Percentiles rank a stretch among this genome's conserved stretches.
Evolutionary conservation across 1,284 basidiomycete genomes (phyloP).

Genomic region (Melampsora americana): DNA sequence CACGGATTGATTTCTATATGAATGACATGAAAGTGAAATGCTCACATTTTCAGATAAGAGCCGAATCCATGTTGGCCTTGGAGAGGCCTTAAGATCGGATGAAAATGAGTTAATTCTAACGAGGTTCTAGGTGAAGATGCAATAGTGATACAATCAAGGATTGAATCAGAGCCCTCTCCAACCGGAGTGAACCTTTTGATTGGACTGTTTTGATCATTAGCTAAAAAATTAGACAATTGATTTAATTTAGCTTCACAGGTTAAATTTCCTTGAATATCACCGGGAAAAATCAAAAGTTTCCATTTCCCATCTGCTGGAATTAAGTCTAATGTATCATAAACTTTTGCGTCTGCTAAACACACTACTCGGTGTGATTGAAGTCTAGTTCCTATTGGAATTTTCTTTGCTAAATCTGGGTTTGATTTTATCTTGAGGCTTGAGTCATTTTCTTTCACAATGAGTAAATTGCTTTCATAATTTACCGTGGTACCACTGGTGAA

Average conservation of each 20-base stretch:
- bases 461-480: conserved; percentile 49
- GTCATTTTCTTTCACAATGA: conserved; percentile 47
- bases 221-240: background rate
- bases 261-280: conserved; percentile 19
- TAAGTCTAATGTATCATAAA: conserved; percentile 39
- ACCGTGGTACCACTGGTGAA: conserved; percentile 50
- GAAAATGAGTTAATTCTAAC: conserved; percentile 28
- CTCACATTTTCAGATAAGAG: conserved; percentile 39
- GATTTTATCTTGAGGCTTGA: conserved; percentile 41
- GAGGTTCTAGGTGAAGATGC: conserved; percentile 46
- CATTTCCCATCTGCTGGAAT: conserved; percentile 5
- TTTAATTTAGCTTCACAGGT: conserved; percentile 27
- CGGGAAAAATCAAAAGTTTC: background rate
- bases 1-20: background rate
- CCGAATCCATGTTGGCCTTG: background rate
- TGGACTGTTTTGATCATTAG: background rate
- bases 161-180: conserved; percentile 48
- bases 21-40: conserved; percentile 18
- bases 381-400: conserved; percentile 8
- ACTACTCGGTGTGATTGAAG: conserved; percentile 49
- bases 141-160: conserved; percentile 48
- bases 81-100: background rate
- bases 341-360: conserved; percentile 45
- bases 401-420: conserved; percentile 42
- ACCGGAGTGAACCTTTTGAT: conserved; percentile 45